Base-by-base conservation (phyloP, 352 stramenopile genomes). In the Hyaloperonospora arabidopsidis region DNA sequence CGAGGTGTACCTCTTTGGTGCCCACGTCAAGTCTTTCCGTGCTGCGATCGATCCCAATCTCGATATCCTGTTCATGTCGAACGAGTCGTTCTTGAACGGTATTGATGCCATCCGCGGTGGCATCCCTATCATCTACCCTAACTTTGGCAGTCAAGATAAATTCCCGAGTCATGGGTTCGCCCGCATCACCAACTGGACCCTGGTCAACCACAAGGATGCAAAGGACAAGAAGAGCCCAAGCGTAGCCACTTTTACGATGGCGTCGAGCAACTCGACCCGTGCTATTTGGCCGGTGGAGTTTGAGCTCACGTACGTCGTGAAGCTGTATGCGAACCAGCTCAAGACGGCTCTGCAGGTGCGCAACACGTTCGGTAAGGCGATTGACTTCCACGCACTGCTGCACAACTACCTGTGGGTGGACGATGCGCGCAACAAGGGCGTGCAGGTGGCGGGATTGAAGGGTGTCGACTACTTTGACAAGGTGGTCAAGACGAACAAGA, bases 401-500 rank as follows among this genome's bases (percentile, higher is more conserved):
- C 94, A 98, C 72, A 97, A 92, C 23, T 98, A 98, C 67, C 87
- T 96, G 48, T 65, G 67, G 17, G 79, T 97, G 21, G 71, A 95
- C 35, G 76, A 93, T 45, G 68, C 91, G 13, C 74, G 77, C 50
- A 51, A 80, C 45, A 64, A 52, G 5, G 67, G 65, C 25, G 74
- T 73, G 34, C 23, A 55, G 45, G 79, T 98, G 5, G 72, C 74
- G 29, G 93, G 93, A 1, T 76, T 98, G 18, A 72, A 93, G 55
- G 86, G 83, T 1, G 73, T 95, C 22, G 45, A 65, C 15, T 95
- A 93, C 53, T 58, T 80, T 43, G 88, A 97, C 65, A 95, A 97
- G 67, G 74, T 97, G 6, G 65, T 71, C 29, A 72, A 69, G 19
- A 52, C 72, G 45, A 78, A 84, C 52, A 75, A 79, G 46, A 81